These are phyloP conservation scores for Prunus campanulata DNA, from an alignment of 306 rosid species.

Conservation along the genomic window DNA sequence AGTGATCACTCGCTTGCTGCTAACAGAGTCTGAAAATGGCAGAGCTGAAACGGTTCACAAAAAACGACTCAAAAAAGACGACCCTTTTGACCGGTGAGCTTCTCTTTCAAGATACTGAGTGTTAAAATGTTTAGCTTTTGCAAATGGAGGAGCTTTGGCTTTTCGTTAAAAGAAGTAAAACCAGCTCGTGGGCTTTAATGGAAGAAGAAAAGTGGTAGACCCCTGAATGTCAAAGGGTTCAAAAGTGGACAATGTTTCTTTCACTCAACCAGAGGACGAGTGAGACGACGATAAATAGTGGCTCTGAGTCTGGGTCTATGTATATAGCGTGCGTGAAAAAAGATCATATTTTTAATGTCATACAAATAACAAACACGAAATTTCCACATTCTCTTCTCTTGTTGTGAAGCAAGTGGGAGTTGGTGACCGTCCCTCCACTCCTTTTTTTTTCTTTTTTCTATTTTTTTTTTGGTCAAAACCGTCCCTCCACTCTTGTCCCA, in stretches of 20 bases:
- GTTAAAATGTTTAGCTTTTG: constrained; percentile 43
- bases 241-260: constrained; percentile 44
- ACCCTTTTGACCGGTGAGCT: constrained; percentile 50
- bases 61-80: constrained; percentile 29
- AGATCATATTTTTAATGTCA: neutral
- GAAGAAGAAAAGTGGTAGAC: constrained; percentile 44
- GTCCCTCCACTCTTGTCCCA: constrained; percentile 57
- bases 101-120: constrained; percentile 30
- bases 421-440: constrained; percentile 50
- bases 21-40: constrained; percentile 32
- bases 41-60: constrained; percentile 33
- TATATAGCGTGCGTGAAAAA: neutral
- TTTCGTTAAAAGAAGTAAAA: constrained; percentile 52
- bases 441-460: too few relatives aligned
- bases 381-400: constrained; percentile 67
- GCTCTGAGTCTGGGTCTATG: constrained; percentile 1
- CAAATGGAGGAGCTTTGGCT: constrained; percentile 42
- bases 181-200: constrained; percentile 37
- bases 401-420: constrained; percentile 77
- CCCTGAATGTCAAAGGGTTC: constrained; percentile 64
- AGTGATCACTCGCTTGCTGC: constrained; percentile 42
- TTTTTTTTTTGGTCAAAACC: neutral
- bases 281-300: constrained; percentile 40
- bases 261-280: constrained; percentile 25
- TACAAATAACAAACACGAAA: constrained; percentile 18